Percentiles rank a stretch among this genome's conserved stretches.
phyloP scores from a whole-genome alignment of 2,329 filamentous ascomycete genomes.

The Hypoxylon sp. region DNA sequence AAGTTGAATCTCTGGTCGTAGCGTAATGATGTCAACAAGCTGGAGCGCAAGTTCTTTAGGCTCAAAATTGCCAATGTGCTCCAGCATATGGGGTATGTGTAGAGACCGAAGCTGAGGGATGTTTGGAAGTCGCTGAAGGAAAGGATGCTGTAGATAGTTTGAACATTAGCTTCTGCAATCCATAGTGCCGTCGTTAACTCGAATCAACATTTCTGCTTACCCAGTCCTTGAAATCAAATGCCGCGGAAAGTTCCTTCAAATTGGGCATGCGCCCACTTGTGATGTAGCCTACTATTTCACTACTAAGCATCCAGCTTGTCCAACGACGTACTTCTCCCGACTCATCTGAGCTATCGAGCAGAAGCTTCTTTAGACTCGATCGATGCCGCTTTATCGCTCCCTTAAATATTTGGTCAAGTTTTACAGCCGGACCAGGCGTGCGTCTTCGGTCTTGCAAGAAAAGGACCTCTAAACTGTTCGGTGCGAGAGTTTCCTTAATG shows the following conservation, averaged over 20 bases:
- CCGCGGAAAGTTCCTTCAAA: slow-evolving; percentile 79
- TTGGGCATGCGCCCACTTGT: slow-evolving; percentile 82
- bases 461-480: slow-evolving; percentile 83
- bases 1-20: slow-evolving; percentile 81
- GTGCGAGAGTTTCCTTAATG: slow-evolving; percentile 81
- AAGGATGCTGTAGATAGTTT: slow-evolving; percentile 73
- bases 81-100: slow-evolving; percentile 77
- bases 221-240: slow-evolving; percentile 83
- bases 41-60: slow-evolving; percentile 81
- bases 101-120: slow-evolving; percentile 79
- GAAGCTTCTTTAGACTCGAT: slow-evolving; percentile 77
- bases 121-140: slow-evolving; percentile 80
- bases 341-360: slow-evolving; percentile 79
- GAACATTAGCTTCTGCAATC: slow-evolving; percentile 34
- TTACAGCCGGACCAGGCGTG: slow-evolving; percentile 67
- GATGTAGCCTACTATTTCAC: slow-evolving; percentile 79
- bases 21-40: slow-evolving; percentile 81
- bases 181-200: slow-evolving; percentile 18
- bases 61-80: slow-evolving; percentile 71
- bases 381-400: slow-evolving; percentile 79
- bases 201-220: slow-evolving; percentile 63
- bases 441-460: slow-evolving; percentile 78
- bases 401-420: slow-evolving; percentile 79
- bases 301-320: slow-evolving; percentile 78
- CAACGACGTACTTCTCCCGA: slow-evolving; percentile 65